Conservation (phyloP, 2,329 filamentous ascomycete genomes). For the Sordariomycetes sp. region DNA sequence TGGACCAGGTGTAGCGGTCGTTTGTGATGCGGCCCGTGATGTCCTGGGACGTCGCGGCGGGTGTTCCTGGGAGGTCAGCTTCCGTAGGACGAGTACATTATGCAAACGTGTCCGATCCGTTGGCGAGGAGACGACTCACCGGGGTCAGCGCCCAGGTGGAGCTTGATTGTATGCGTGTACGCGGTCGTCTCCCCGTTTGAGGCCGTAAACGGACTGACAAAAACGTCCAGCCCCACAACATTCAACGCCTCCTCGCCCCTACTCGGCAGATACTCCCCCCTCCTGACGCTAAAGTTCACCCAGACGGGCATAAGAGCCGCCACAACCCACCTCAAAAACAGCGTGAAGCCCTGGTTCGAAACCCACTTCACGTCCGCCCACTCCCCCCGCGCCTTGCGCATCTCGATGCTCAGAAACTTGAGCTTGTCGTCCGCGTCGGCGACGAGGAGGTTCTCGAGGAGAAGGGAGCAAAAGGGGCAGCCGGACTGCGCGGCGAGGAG, state of each 20-base stretch:
- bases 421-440: not conserved
- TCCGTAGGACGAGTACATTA: too few relatives aligned
- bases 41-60: not conserved
- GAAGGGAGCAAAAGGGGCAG: not conserved
- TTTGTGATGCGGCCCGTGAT: not conserved
- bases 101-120: too few relatives aligned
- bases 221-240: not conserved
- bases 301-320: not conserved
- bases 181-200: not conserved
- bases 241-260: not conserved
- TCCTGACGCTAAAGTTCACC: not conserved
- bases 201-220: not conserved
- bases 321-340: not conserved
- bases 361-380: not conserved
- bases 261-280: not conserved
- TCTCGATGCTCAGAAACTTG: not conserved
- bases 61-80: not conserved
- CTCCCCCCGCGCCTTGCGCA: not conserved
- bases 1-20: not conserved
- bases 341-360: not conserved
- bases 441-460: not conserved
- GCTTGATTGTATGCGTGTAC: not conserved
- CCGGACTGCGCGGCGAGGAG: not conserved
- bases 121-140: not conserved
- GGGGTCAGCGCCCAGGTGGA: not conserved